Base-by-base conservation (phyloP, 257 asterid species). In the Perilla frutescens region DNA sequence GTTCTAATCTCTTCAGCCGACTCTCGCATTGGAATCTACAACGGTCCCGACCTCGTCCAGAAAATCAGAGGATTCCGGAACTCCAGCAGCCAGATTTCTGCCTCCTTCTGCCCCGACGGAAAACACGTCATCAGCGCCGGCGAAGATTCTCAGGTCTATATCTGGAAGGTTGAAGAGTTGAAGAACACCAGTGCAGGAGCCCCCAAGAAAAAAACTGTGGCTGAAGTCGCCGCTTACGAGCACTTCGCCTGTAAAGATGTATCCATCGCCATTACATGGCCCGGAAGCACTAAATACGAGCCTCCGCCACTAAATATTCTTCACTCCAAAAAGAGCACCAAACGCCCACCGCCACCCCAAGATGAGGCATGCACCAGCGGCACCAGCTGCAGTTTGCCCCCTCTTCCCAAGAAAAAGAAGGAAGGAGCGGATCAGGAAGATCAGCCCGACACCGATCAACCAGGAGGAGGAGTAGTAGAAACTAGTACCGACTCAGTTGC, bases 1-100 rank as follows among this genome's bases (percentile, higher is more conserved):
- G 98, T 95, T 74, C 93, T 95, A 39, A 59, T 95, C 50, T 90
- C 98, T 31, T 95, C 99, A 60, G 96, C 98, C 54, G 98, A 95
- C 81, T 95, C 97, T 65, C 90, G 98, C 36, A 74, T 95, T 55
- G 89, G 99, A 56, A 94, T 92, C 76, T 61, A 89, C 43, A 92
- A 95, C 80, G 91, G 94, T 73, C 71, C 75, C 66, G 98, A 95
- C 73, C 82, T 92, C 62, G 86, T 86, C 71, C 98, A 95, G 82
- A 95, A 95, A 83, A 85, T 87, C 78, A 89, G 91, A 95, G 99
- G 99, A 31, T 89, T 90, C 72, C 91, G 78, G 60, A 95, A 95
- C 78, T 83, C 96, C 3, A 84, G 84, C 77, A 95, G 97, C 83
- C 99, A 95, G 81, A 95, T 92, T 3, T 89, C 98, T 44, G 97